A percentile compares a stretch with the other conserved stretches of the same genome.
Evolutionary conservation across 352 stramenopile species (phyloP).

Genomic region (Globisporangium spiculum): DNA sequence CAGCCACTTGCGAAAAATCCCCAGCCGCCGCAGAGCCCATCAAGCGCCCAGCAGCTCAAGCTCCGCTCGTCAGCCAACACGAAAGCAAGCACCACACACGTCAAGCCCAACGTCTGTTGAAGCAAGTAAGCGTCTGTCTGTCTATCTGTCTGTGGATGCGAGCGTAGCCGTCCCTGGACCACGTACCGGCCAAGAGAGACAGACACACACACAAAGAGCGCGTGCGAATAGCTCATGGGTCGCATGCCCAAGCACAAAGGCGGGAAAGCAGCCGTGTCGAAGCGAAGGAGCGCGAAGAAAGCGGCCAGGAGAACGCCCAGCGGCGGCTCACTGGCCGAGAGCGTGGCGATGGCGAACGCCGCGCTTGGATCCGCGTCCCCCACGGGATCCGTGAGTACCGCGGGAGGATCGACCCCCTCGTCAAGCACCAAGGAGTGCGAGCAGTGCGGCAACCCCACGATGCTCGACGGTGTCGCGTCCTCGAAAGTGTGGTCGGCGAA

Average conservation of each 20-base stretch:
- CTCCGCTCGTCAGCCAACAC: background rate
- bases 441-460: constrained; percentile 35
- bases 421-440: constrained; percentile 45
- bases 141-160: constrained; percentile 4
- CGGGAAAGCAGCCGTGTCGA: constrained; percentile 18
- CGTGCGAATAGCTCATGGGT: constrained; percentile 13
- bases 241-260: constrained; percentile 22
- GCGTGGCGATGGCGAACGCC: constrained; percentile 17
- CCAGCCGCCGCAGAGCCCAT: constrained; percentile 7
- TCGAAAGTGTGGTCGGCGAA: constrained; percentile 36
- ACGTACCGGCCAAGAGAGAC: background rate
- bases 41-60: background rate
- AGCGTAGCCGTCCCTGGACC: background rate
- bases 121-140: background rate
- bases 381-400: constrained; percentile 16
- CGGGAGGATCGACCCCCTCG: constrained; percentile 20
- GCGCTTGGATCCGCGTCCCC: background rate
- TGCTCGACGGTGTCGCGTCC: constrained; percentile 32
- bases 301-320: constrained; percentile 28
- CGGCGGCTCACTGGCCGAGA: constrained; percentile 9
- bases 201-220: background rate
- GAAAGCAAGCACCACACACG: background rate
- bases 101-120: no score
- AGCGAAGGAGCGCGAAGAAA: constrained; percentile 22
- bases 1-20: constrained; percentile 22